These are phyloP conservation scores for Gossypium bickii DNA, from an alignment of 345 rosid genomes.

Conservation along the genomic window DNA sequence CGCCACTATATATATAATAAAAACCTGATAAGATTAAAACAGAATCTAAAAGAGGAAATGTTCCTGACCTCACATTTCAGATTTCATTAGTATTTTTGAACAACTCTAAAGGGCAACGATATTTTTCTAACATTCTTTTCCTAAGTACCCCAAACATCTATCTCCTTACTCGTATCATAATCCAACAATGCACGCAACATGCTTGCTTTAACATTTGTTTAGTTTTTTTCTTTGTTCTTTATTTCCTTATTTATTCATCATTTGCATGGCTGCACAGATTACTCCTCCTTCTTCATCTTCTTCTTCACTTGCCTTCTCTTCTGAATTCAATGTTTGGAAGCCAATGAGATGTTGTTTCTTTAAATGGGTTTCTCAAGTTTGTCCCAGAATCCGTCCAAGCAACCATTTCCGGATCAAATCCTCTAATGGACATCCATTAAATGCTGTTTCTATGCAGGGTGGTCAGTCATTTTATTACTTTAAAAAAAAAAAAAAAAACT, in stretches of 20 bases:
- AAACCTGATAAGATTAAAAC: background rate
- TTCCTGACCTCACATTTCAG: conserved; percentile 28
- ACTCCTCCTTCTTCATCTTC: conserved; percentile 34
- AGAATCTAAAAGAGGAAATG: conserved; percentile 4
- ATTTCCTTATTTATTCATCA: background rate
- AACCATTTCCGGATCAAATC: conserved; percentile 48
- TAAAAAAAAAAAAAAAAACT: no score
- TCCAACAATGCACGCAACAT: background rate
- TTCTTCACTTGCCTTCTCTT: conserved; percentile 34
- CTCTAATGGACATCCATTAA: conserved; percentile 55
- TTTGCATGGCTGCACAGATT: conserved; percentile 49
- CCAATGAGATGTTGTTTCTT: conserved; percentile 37
- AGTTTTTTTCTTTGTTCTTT: background rate
- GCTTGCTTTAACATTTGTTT: background rate
- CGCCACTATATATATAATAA: background rate
- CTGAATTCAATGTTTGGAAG: conserved; percentile 23
- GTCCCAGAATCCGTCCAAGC: conserved; percentile 31
- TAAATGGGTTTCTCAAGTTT: conserved; percentile 40
- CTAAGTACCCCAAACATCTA: background rate
- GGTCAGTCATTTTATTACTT: conserved; percentile 37
- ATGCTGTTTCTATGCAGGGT: conserved; percentile 52
- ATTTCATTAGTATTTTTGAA: background rate
- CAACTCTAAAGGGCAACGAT: conserved; percentile 4
- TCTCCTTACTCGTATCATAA: background rate
- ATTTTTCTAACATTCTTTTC: background rate